phyloP scores from a whole-genome alignment of 2,329 filamentous ascomycete species.

The Talaromyces sp. region DNA sequence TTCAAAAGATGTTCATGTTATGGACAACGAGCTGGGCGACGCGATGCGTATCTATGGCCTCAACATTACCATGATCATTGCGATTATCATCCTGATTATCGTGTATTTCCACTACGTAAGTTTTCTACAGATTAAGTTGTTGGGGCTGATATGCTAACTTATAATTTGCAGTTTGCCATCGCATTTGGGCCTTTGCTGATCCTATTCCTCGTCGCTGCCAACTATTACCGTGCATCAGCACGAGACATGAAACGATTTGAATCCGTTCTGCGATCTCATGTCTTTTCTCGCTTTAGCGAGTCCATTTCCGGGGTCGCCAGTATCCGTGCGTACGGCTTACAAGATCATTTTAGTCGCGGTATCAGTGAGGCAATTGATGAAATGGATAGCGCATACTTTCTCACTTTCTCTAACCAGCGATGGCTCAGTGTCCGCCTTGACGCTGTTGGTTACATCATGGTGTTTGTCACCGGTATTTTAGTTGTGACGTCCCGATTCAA shows the following conservation, averaged over 20 bases:
- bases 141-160: neutral
- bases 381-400: slow-evolving; percentile 88
- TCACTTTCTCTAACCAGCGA: slow-evolving; percentile 89
- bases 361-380: slow-evolving; percentile 72
- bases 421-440: slow-evolving; percentile 85
- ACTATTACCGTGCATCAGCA: slow-evolving; percentile 86
- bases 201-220: slow-evolving; percentile 75
- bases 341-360: slow-evolving; percentile 66
- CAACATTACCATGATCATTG: slow-evolving; percentile 75
- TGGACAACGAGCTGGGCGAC: slow-evolving; percentile 90
- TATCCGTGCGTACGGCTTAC: slow-evolving; percentile 81
- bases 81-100: slow-evolving; percentile 86
- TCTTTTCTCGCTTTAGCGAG: slow-evolving; percentile 90
- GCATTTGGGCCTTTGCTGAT: slow-evolving; percentile 67
- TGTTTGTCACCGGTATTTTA: slow-evolving; percentile 82
- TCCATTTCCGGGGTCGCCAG: slow-evolving; percentile 78
- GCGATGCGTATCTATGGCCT: slow-evolving; percentile 90
- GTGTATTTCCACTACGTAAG: slow-evolving; percentile 80
- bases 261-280: slow-evolving; percentile 76
- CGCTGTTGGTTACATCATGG: slow-evolving; percentile 74
- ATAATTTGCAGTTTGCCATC: slow-evolving; percentile 57
- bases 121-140: neutral
- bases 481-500: slow-evolving; percentile 85
- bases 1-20: slow-evolving; percentile 89
- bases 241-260: slow-evolving; percentile 94